Percentiles rank a stretch among this genome's conserved stretches.
phyloP scores from a whole-genome alignment of 1,139 yeast species.

The Magnusiomyces ingens region DNA sequence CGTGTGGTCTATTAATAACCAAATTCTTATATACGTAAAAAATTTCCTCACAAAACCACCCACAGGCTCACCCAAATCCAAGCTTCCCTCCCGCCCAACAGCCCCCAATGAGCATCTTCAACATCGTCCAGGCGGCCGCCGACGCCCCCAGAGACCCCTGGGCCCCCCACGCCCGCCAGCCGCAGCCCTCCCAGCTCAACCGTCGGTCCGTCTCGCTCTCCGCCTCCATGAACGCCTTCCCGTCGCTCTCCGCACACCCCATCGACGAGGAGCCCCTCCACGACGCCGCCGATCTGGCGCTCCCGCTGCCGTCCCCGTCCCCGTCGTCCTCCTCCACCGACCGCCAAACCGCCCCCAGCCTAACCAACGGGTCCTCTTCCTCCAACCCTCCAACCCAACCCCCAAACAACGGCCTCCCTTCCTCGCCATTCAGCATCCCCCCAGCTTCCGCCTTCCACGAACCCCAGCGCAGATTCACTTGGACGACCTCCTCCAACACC shows the following conservation, averaged over 20 bases:
- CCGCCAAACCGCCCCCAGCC: not conserved
- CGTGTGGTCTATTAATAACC: too few species aligned
- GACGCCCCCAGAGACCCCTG: conserved; percentile 3
- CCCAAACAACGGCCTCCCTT: not conserved
- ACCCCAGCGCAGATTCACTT: conserved; percentile 5
- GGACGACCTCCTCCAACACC: not conserved
- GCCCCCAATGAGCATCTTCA: too few species aligned
- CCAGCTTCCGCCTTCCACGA: not conserved
- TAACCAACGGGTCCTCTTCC: too few species aligned
- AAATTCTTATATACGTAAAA: too few species aligned
- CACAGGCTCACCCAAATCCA: too few species aligned
- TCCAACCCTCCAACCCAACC: too few species aligned
- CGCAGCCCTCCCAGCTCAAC: not conserved
- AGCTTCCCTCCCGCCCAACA: too few species aligned
- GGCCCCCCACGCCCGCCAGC: not conserved
- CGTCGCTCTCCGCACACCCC: not conserved
- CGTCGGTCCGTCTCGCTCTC: not conserved
- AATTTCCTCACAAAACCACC: too few species aligned
- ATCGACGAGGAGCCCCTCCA: not conserved
- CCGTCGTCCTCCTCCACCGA: not conserved
- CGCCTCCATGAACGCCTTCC: conserved; percentile 1
- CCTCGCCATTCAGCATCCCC: too few species aligned
- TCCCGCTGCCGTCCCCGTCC: not conserved
- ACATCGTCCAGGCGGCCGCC: too few species aligned
- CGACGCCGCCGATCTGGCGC: not conserved